A percentile compares a stretch with the other conserved stretches of the same genome.
Evolutionary conservation across 2,329 filamentous ascomycete genomes (phyloP).

Genomic region (Ceratocystis diversiconidia): DNA sequence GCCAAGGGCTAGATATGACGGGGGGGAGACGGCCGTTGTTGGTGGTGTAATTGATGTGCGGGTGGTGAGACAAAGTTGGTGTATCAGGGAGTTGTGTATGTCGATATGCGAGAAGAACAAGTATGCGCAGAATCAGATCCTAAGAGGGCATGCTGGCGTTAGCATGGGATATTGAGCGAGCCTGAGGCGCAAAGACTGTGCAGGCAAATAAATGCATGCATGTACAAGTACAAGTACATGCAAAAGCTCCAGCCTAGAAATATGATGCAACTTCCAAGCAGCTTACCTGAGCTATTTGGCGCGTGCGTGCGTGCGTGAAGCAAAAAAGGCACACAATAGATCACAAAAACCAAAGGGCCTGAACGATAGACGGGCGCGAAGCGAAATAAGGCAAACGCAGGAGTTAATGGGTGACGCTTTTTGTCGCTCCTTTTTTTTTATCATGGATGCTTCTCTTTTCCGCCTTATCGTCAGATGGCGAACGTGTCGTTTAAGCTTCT

Average conservation of each 20-base stretch:
- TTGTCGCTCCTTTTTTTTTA: not conserved
- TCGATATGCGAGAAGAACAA: conserved; percentile 11
- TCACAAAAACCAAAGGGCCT: not conserved
- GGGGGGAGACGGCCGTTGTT: not conserved
- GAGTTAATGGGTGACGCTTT: not conserved
- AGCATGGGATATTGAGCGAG: not conserved
- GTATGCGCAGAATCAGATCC: conserved; percentile 13
- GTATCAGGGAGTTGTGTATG: not conserved
- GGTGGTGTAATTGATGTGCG: not conserved
- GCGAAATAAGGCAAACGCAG: not conserved
- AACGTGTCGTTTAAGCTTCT: conserved; percentile 18
- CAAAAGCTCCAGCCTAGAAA: not conserved
- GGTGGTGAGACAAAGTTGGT: not conserved
- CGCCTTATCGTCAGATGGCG: conserved; percentile 9
- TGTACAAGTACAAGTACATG: not conserved
- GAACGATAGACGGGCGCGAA: not conserved
- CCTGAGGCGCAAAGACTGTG: not conserved
- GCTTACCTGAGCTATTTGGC: not conserved
- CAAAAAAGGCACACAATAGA: not conserved
- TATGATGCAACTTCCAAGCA: not conserved
- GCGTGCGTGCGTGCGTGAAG: not conserved
- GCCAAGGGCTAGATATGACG: conserved; percentile 6
- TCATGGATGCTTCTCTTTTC: not conserved
- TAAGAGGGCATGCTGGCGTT: not conserved
- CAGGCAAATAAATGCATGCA: not conserved